phyloP scores from a whole-genome alignment of 2,329 filamentous ascomycete species.

The Cephalotrichum gorgonifer region DNA sequence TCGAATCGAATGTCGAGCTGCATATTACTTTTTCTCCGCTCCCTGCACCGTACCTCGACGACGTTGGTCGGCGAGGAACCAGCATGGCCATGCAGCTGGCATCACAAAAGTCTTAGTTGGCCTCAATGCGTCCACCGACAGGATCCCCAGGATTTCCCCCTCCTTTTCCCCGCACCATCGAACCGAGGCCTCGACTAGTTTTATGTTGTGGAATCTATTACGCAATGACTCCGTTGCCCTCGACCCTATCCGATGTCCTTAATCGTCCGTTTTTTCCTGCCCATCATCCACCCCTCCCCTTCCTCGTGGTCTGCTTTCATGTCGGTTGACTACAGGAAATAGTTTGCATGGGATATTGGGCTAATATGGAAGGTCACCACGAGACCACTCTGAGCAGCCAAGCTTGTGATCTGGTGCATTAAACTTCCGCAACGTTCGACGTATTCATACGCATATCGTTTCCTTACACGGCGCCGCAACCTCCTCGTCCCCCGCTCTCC shows the following conservation, averaged over 20 bases:
- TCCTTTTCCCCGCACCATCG: not conserved
- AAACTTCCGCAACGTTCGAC: too few species aligned
- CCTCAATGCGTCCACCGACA: not conserved
- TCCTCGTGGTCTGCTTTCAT: not conserved
- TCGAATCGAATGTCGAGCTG: too few species aligned
- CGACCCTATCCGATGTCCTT: not conserved
- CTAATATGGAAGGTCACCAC: not conserved
- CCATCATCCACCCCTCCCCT: not conserved
- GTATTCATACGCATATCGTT: not conserved
- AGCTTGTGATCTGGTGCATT: not conserved
- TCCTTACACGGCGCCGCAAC: not conserved
- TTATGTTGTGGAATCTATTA: constrained; percentile 2
- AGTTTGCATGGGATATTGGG: not conserved
- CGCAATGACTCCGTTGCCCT: not conserved
- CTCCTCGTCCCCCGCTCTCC: not conserved
- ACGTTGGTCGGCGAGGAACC: too few species aligned
- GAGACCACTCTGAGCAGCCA: not conserved
- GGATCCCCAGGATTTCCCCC: not conserved
- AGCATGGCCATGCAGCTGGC: not conserved
- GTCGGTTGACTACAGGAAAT: not conserved
- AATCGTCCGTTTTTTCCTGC: not conserved
- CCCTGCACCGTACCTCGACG: too few species aligned
- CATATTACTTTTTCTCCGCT: too few species aligned
- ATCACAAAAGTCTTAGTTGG: not conserved
- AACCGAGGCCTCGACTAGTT: not conserved